Conservation (phyloP, 83 land plant species). For the Picea abies region DNA sequence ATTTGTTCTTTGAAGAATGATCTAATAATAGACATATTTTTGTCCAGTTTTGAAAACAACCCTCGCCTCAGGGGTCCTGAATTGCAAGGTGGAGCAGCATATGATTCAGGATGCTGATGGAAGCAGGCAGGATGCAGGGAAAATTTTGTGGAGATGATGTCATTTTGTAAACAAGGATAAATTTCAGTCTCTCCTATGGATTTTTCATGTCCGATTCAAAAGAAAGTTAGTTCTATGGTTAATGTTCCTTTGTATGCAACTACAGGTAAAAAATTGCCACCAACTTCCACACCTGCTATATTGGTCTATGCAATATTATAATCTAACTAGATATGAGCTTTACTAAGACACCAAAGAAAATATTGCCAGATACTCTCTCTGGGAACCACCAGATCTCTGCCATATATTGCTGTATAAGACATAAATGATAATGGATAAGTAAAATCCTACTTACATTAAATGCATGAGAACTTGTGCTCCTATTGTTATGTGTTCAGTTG, state of each 20-base stretch:
- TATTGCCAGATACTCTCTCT: neutral
- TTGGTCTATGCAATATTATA: neutral
- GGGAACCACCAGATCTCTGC: neutral
- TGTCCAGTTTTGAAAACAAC: conserved; percentile 74
- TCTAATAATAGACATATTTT: neutral
- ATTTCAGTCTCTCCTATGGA: neutral
- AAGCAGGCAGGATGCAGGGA: neutral
- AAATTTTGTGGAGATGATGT: neutral
- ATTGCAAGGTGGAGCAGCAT: conserved; percentile 69
- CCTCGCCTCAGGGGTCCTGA: conserved; percentile 80
- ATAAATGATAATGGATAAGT: neutral
- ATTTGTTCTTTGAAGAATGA: neutral
- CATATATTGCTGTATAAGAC: neutral
- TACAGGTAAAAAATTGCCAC: neutral
- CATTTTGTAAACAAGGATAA: neutral
- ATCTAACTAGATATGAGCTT: neutral
- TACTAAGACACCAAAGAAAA: neutral
- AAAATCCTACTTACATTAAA: neutral
- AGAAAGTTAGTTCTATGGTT: neutral
- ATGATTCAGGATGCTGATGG: conserved; percentile 61
- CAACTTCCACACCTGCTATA: neutral
- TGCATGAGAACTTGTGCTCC: neutral
- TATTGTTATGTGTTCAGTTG: neutral
- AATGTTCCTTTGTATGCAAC: neutral
- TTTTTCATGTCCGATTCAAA: neutral